Conservation (phyloP, 768 basidiomycete species). For the Leccinellum luteum region DNA sequence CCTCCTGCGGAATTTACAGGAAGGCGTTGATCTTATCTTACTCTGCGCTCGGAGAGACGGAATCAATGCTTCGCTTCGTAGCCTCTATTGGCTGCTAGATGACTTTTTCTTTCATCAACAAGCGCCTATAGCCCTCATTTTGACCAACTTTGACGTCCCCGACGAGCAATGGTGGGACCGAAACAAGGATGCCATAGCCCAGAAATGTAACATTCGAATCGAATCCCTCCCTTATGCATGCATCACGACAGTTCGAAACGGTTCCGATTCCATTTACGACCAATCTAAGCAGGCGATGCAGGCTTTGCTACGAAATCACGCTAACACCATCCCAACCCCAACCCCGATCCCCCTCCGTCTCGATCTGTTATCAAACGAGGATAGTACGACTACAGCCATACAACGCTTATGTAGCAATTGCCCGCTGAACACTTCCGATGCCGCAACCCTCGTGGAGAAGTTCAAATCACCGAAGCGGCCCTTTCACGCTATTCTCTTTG, state of each 20-base stretch:
- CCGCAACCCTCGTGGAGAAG: conserved; percentile 8
- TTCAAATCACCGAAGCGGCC: conserved; percentile 13
- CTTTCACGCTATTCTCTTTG: conserved; percentile 37
- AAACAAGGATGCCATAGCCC: conserved; percentile 26
- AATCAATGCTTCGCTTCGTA: conserved; percentile 33
- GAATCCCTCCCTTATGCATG: conserved; percentile 12
- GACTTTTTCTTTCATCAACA: conserved; percentile 36
- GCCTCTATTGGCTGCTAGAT: conserved; percentile 38
- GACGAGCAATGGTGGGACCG: conserved; percentile 39
- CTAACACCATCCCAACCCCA: not conserved
- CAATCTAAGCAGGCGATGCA: conserved; percentile 14
- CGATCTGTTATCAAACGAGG: conserved; percentile 14
- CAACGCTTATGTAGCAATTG: conserved; percentile 13
- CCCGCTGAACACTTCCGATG: conserved; percentile 10
- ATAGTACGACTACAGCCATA: not conserved
- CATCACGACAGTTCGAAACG: conserved; percentile 16
- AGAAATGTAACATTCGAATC: conserved; percentile 10
- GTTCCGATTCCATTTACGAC: not conserved
- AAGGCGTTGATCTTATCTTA: conserved; percentile 40
- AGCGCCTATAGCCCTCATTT: conserved; percentile 37
- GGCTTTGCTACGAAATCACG: conserved; percentile 7
- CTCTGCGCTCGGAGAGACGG: conserved; percentile 39
- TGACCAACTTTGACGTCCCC: conserved; percentile 38
- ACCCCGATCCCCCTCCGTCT: conserved; percentile 13
- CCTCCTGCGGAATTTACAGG: conserved; percentile 33